Evolutionary conservation across 495 filamentous ascomycete species (phyloP), one percentile per base, ranked within the genome.

Genomic region (Lasiosphaeria hispida): DNA sequence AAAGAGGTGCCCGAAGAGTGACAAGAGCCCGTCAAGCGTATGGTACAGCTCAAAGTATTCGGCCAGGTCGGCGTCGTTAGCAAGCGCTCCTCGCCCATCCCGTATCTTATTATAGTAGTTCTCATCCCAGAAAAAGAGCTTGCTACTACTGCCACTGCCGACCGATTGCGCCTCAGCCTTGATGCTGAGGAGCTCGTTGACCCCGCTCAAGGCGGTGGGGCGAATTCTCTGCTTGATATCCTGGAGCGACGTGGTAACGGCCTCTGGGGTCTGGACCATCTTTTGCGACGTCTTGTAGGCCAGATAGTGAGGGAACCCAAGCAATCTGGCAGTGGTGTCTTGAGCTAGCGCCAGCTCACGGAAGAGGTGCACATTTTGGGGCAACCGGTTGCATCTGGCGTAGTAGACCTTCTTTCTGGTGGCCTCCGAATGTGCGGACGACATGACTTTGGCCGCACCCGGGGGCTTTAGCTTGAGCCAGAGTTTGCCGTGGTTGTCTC

Each of bases 11-110:
- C 47, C 47, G n/a, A 36, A 49, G 10, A 49, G 23, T n/a, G 8
- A 36, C 10, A 34, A 33, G 23, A 49, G 9, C 11, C 11, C 10
- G 23, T 35, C 47, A 8, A 49, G 23, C 9, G 47, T 49, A 33
- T n/a, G 33, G 23, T 49, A 35, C 23, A 49, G 47, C 14, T 49
- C 47, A 36, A 49, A 49, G 47, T 49, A 49, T n/a, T 49, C 47
- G 15, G 47, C 33, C 19, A n/a, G 7, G 47, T 36, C 23, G 47
- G 47, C n/a, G 10, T 49, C 8, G 10, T 19, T 17, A 10, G 33
- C n/a, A 33, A 3, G 18, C 10, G 14, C 7, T 14, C 35, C 23
- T 33, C 23, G 7, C 47, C 34, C 10, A 33, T 10, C 8, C n/a
- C 47, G 7, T 35, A 49, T 35, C 11, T 33, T 8, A 33, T 23